phyloP scores from a whole-genome alignment of 2,329 filamentous ascomycete species.

The Hypoxylon rubiginosum region DNA sequence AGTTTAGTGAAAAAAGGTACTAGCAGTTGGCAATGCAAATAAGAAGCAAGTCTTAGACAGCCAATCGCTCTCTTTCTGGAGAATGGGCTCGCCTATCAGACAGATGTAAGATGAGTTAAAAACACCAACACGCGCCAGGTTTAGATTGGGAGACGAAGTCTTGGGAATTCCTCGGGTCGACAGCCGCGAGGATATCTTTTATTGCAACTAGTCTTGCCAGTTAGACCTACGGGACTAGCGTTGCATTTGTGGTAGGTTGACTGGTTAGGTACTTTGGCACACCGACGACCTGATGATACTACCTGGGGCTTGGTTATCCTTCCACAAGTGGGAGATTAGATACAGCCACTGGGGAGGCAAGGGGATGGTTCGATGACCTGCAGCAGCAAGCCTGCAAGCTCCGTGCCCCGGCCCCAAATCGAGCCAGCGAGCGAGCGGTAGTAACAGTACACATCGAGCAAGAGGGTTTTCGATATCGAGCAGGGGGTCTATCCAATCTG shows the following conservation, averaged over 20 bases:
- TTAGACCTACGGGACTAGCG: constrained; percentile 21
- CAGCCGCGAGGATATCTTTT: constrained; percentile 21
- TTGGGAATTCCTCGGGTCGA: neutral
- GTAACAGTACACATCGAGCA: neutral
- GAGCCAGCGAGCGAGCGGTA: neutral
- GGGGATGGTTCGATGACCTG: constrained; percentile 29
- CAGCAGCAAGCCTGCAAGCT: constrained; percentile 25
- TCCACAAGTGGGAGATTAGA: constrained; percentile 35
- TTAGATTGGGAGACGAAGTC: constrained; percentile 16
- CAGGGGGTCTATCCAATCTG: constrained; percentile 19
- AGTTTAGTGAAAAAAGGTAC: constrained; percentile 7
- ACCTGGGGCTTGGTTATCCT: constrained; percentile 4
- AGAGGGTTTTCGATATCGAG: constrained; percentile 18
- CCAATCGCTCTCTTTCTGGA: constrained; percentile 30
- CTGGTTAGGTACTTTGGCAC: neutral
- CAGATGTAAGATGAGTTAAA: constrained; percentile 33
- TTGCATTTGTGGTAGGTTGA: constrained; percentile 9
- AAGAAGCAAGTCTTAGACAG: constrained; percentile 43
- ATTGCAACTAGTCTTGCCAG: constrained; percentile 12
- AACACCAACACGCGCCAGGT: constrained; percentile 18
- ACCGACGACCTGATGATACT: constrained; percentile 27
- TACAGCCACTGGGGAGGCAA: constrained; percentile 35
- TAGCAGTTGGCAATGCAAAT: constrained; percentile 21
- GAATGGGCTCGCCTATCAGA: constrained; percentile 38
- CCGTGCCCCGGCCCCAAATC: constrained; percentile 28